phyloP scores from a whole-genome alignment of 2,329 filamentous ascomycete genomes.

The Metarhizium humberi region DNA sequence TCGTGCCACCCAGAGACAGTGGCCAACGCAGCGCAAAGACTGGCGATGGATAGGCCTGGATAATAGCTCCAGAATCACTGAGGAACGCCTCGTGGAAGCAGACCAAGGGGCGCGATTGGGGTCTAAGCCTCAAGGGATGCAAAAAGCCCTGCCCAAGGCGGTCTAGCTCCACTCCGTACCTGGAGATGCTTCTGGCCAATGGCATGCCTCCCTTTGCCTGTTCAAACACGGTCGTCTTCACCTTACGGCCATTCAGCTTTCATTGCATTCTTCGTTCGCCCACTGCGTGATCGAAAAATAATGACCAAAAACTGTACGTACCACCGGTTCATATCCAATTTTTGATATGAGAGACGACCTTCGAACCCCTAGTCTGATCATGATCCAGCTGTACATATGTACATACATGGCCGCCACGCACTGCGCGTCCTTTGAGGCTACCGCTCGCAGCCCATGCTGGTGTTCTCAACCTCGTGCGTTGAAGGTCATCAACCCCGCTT shows the following conservation, averaged over 20 bases:
- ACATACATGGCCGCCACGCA: neutral
- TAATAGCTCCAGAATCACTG: neutral
- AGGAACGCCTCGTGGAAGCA: constrained; percentile 2
- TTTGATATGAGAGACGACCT: too few species aligned
- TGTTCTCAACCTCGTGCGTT: neutral
- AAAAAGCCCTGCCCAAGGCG: neutral
- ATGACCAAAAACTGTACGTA: too few species aligned
- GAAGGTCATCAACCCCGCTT: neutral
- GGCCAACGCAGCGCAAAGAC: neutral
- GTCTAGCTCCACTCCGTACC: neutral
- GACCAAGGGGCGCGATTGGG: neutral
- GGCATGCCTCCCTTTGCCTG: neutral
- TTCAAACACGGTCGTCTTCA: neutral
- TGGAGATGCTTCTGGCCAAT: constrained; percentile 1
- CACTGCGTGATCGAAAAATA: too few species aligned
- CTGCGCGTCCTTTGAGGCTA: neutral
- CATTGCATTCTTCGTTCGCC: neutral
- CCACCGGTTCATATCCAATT: too few species aligned
- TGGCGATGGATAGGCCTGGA: neutral
- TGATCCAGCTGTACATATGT: neutral
- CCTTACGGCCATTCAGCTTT: neutral
- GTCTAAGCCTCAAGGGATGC: neutral
- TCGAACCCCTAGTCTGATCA: neutral
- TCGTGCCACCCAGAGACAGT: neutral
- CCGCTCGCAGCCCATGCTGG: too few species aligned